Percentiles rank a stretch among this genome's conserved stretches.
Evolutionary conservation across 75 land plant genomes (phyloP).

Genomic region (Selaginella tamariscina): DNA sequence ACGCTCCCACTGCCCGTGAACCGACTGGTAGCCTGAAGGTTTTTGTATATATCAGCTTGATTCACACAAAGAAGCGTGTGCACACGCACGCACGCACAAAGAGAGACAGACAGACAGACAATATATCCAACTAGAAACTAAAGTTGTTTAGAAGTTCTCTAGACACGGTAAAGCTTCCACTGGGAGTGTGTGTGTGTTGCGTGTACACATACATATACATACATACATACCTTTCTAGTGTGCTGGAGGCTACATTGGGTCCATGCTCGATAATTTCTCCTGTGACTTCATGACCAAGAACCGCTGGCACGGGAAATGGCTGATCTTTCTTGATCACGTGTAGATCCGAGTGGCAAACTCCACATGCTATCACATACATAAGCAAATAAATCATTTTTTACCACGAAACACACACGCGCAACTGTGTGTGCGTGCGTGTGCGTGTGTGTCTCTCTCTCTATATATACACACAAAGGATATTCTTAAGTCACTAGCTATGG

Average conservation of each 20-base stretch:
- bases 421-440: no score
- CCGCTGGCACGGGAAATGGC: conserved; percentile 84
- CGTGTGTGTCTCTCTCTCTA: no score
- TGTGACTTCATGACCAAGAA: conserved; percentile 86
- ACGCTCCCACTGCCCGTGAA: conserved; percentile 78
- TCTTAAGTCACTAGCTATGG: background rate
- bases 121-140: no score
- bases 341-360: conserved; percentile 94
- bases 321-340: conserved; percentile 87
- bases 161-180: no score
- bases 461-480: background rate
- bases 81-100: no score
- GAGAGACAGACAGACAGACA: no score
- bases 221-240: conserved; percentile 56
- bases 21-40: conserved; percentile 74
- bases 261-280: conserved; percentile 95
- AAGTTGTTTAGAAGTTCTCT: no score
- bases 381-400: background rate
- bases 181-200: no score
- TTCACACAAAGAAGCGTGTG: no score
- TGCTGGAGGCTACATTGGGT: conserved; percentile 49
- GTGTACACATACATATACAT: no score
- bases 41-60: background rate
- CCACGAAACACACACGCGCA: no score
- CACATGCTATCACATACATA: conserved; percentile 58